phyloP scores from a whole-genome alignment of 352 stramenopile genomes.

The Phytophthora crassamura region DNA sequence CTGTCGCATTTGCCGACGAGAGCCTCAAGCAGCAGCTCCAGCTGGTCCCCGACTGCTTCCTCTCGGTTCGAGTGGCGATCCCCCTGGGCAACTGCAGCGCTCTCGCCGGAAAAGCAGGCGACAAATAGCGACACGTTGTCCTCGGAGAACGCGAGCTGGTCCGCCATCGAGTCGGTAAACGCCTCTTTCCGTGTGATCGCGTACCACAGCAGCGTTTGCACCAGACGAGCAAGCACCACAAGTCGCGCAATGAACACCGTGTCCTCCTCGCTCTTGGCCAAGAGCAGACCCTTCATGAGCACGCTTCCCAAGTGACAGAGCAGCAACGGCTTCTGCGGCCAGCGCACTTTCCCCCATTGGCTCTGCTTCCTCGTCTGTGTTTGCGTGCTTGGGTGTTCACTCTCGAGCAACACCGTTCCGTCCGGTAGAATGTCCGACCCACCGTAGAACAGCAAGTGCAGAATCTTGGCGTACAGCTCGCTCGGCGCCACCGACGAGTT shows the following conservation, averaged over 20 bases:
- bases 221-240: slow-evolving; percentile 69
- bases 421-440: slow-evolving; percentile 74
- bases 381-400: slow-evolving; percentile 81
- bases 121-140: slow-evolving; percentile 65
- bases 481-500: slow-evolving; percentile 32
- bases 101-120: slow-evolving; percentile 47
- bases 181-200: slow-evolving; percentile 62
- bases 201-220: slow-evolving; percentile 85
- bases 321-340: slow-evolving; percentile 77
- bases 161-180: slow-evolving; percentile 68
- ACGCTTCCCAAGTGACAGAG: slow-evolving; percentile 78
- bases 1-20: slow-evolving; percentile 41
- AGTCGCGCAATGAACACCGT: slow-evolving; percentile 68
- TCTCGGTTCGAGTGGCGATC: slow-evolving; percentile 21
- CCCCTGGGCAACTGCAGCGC: slow-evolving; percentile 5
- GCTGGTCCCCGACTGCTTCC: slow-evolving; percentile 32
- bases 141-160: slow-evolving; percentile 59
- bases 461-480: slow-evolving; percentile 51
- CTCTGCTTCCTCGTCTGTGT: slow-evolving; percentile 90
- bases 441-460: slow-evolving; percentile 74
- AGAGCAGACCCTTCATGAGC: slow-evolving; percentile 72
- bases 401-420: slow-evolving; percentile 74
- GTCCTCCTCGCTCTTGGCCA: slow-evolving; percentile 62
- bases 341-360: slow-evolving; percentile 83
- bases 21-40: slow-evolving; percentile 36